phyloP scores from a whole-genome alignment of 1,139 yeast species.

The Kazachstania sp. region DNA sequence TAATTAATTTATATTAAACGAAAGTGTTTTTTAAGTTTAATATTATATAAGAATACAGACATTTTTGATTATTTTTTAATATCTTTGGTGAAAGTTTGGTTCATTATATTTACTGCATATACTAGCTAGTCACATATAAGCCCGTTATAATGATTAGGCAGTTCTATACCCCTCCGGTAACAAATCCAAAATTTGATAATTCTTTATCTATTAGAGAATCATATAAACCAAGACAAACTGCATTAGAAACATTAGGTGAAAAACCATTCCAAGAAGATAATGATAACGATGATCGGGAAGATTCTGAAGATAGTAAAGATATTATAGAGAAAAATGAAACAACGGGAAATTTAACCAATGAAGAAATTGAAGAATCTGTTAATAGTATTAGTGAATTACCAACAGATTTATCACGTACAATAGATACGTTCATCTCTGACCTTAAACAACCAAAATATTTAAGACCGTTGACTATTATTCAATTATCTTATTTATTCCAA shows the following conservation, averaged over 20 bases:
- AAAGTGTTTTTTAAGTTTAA: not conserved
- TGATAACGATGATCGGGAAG: too few relatives aligned
- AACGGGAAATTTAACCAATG: conserved; percentile 10
- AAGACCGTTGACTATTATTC: conserved; percentile 45
- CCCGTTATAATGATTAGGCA: conserved; percentile 9
- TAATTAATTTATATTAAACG: not conserved
- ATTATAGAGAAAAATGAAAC: not conserved
- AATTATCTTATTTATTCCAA: conserved; percentile 46
- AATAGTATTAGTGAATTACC: conserved; percentile 30
- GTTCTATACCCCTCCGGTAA: conserved; percentile 28
- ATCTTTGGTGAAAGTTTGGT: too few relatives aligned
- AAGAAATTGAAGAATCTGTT: conserved; percentile 19
- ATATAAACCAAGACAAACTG: conserved; percentile 11
- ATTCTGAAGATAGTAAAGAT: not conserved
- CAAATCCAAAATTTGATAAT: conserved; percentile 22
- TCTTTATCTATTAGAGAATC: conserved; percentile 24
- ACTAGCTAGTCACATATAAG: not conserved
- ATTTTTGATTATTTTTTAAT: too few relatives aligned
- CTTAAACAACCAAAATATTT: conserved; percentile 49
- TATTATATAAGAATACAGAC: not conserved
- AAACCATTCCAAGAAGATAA: not conserved
- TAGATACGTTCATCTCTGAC: conserved; percentile 41
- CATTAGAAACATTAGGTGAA: conserved; percentile 1
- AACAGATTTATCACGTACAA: conserved; percentile 25
- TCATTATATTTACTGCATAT: too few relatives aligned